A percentile compares a stretch with the other conserved stretches of the same genome.
Conservation (phyloP, 1,284 basidiomycete genomes). For the Earliella scabrosa region DNA sequence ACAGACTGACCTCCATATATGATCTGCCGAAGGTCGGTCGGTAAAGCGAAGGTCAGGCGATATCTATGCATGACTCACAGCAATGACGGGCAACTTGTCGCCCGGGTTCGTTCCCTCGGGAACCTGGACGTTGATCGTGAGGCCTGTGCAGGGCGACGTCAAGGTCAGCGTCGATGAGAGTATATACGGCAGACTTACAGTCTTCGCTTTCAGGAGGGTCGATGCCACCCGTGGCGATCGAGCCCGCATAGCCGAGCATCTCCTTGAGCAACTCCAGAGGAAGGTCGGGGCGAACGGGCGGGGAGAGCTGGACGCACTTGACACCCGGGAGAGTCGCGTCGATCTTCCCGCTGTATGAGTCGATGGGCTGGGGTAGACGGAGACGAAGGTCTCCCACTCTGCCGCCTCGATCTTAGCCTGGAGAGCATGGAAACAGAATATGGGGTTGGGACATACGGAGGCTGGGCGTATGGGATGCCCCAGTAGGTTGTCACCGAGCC, state of each 20-base stretch:
- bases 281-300: conserved; percentile 34
- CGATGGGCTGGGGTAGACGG: conserved; percentile 44
- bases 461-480: conserved; percentile 56
- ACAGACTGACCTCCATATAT: conserved; percentile 24
- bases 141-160: conserved; percentile 39
- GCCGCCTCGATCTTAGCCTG: neutral
- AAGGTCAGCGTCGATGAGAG: neutral
- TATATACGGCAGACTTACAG: conserved; percentile 39
- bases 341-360: conserved; percentile 43
- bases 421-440: neutral
- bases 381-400: conserved; percentile 39
- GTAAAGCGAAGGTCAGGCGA: neutral
- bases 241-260: neutral
- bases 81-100: conserved; percentile 56
- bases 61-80: conserved; percentile 35
- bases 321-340: conserved; percentile 46
- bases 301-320: conserved; percentile 52
- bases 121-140: conserved; percentile 59
- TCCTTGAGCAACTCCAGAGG: conserved; percentile 36
- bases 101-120: conserved; percentile 41
- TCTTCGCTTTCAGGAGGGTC: conserved; percentile 42
- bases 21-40: conserved; percentile 9
- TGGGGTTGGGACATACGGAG: conserved; percentile 35
- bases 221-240: conserved; percentile 39
- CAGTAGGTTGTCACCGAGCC: conserved; percentile 42